Base-by-base conservation (phyloP, 805 yeast species). In the Teunomyces funiuensis region DNA sequence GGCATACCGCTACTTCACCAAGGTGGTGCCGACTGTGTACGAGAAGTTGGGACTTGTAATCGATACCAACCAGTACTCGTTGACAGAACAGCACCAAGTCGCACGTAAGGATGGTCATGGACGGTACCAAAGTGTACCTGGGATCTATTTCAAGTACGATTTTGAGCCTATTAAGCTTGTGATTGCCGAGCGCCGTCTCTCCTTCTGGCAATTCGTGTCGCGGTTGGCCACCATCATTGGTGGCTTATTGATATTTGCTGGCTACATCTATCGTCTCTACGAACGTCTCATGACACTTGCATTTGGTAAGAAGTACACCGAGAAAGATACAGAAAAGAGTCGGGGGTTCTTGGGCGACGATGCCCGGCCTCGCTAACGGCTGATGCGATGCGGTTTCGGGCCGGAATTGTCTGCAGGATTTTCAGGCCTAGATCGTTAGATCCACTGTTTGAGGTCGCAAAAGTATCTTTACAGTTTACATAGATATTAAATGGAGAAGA, bases 31-130 rank as follows among this genome's bases (percentile, higher is more conserved):
- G 11, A 88, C 97, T 0, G 58, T 74, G 7, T 89, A 81, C 57
- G 75, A 74, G 42, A 79, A 82, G 53, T 63, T 88, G 36, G 97
- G 97, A 4, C 72, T 82, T 3, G 73, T 63, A 16, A 67, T 91
- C 5, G 85, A 85, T 43, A 90, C 98, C 1, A 83, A 85, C 58
- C 98, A 90, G 63, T 93, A 88, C 61, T 82, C 97, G 1, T 61
- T 85, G 16, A 76, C 85, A 4, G 80, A 76, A 45, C 72, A 68
- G 29, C 77, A 73, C 43, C 61, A 54, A 26, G 54, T 50, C 7
- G 30, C 46, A 19, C 38, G 40, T 5, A 30, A 46, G 4, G 47
- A 39, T 20, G 33, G 39, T 8, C 28, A 44, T 25, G 61, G 58
- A 4, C 20, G 28, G 2, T 66, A 66, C 3, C 37, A 30, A n/a